Base-by-base conservation (phyloP, 495 filamentous ascomycete species). In the Xylaria grammica region DNA sequence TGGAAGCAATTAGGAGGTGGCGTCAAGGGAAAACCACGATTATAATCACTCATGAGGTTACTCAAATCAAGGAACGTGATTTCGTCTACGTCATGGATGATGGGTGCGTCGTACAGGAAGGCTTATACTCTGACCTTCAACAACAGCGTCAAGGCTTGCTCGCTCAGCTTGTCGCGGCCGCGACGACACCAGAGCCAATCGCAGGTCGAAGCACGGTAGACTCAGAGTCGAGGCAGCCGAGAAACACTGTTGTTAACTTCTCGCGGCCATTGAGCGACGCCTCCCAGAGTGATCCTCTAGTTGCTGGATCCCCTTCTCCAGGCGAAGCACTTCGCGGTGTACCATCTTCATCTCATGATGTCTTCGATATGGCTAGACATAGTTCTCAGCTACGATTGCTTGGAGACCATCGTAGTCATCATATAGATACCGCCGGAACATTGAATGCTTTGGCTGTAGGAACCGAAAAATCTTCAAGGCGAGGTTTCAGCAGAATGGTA, bases 21-120 rank as follows among this genome's bases (percentile, higher is more conserved):
- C 82, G 92, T 19, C 82, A 82, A 56, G 90, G 86, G 1, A 93
- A 91, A 71, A 97, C 93, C 0, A 96, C 92, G 3, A 90, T 97
- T 50, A 89, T 96, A 53, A 92, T 98, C 69, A 97, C 95, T 0
- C 95, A 98, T 68, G 93, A 98, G 65, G 88, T 93, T 51, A 85
- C 88, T 0, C 91, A 96, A 54, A 96, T 99, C 38, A 76, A 76
- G 26, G 82, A 86, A 0, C 67, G 86, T 19, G 93, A 97, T 59
- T 94, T 87, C 69, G 84, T 94, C 2, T 97, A 95, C 64, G 83
- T 97, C 1, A 75, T 99, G 51, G 89, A 96, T 46, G 72, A 87
- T 11, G 92, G 92, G 0, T 68, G 66, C 2, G 80, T 97, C 4
- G 84, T 90, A 2, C 85, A 96, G 67, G 78, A 89, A 64, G 95